Base-by-base conservation (phyloP, 306 rosid species). In the Sophora flavescens region DNA sequence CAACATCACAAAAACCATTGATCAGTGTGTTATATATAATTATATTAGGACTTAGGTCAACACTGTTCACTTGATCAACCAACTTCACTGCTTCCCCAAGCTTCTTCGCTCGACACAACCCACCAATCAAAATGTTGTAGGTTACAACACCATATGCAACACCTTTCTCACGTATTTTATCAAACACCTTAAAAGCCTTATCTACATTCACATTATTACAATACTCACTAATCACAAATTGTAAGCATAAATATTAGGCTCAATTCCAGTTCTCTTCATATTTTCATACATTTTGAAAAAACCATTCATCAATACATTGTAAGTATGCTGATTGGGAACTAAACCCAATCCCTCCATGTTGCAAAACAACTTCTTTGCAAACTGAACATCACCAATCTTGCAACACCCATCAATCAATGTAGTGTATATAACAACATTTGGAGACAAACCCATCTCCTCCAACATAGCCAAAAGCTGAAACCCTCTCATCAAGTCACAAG, bases 331-430 rank as follows among this genome's bases (percentile, higher is more conserved):
- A 73, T 89, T 87, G 4, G 92, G 83, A 61, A 86, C 92, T 71
- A 91, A 62, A 76, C 82, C 82, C 75, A 91, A 45, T 56, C 76
- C 72, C 66, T 71, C 79, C 93, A 93, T 89, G 81, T 75, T 88
- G 61, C 61, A 69, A 85, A 91, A 91, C 84, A 93, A 64, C 66
- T 82, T 76, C 83, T 87, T 84, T 2, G 91, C 97, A 22, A 78
- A 59, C 16, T 87, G 86, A 39, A 89, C 67, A 62, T 93, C 87
- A 48, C 89, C 90, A 72, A 63, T 90, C 81, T 88, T 91, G 82
- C 93, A 91, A 67, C 89, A 93, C 51, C 96, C 98, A 62, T 89
- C 90, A 26, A 93, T 87, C 89, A 93, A 57, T 11, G 85, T 88
- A 73, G 98, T 86, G 70, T 80, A 89, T 66, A 89, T 86, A 44